Evolutionary conservation across 495 filamentous ascomycete species (phyloP), one percentile per base, ranked within the genome.

Genomic region (Aspergillus avenaceus): DNA sequence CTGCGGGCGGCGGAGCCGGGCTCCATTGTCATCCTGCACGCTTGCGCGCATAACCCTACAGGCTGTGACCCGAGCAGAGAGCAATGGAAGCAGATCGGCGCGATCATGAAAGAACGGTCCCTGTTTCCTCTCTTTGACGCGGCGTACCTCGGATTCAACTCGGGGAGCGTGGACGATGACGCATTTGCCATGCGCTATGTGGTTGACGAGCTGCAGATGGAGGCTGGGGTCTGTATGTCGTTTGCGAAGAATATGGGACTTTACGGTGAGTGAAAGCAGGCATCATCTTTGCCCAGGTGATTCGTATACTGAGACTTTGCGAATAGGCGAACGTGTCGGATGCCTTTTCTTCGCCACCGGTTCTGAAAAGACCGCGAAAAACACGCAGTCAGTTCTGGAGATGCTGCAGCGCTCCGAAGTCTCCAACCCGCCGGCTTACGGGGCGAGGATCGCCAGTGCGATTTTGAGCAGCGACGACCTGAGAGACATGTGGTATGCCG

Each of bases 221-320:
- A 70, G 44, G 46, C 59, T 0, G 60, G 55, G 0, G 59, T 74
- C 4, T 67, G 63, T 41, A 27, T 71, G 23, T 74, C 71, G 0
- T 75, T 75, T 53, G 66, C 74, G 4, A 75, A 77, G 55, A 76
- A 69, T 45, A 69, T 77, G 59, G 73, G 73, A n/a, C 63, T 77
- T 25, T 77, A 77, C 51, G 70, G 70, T 65, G 51, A 36, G 19
- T 12, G 37, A 55, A 36, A 43, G 50, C 14, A 8, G 9, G n/a
- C 24, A 13, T 9, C 9, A 28, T 26, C n/a, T 6, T 1, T 29
- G 12, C 8, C 14, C 36, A 38, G 19, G 12, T 38, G 14, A n/a
- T 36, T 7, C 18, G 32, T 36, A 5, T 36, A 14, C 32, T 36
- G 8, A n/a, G n/a, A 36, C 5, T 14, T 14, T 14, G n/a, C 6